phyloP scores from a whole-genome alignment of 2,329 filamentous ascomycete species.

The Hymenoscyphus repandus region DNA sequence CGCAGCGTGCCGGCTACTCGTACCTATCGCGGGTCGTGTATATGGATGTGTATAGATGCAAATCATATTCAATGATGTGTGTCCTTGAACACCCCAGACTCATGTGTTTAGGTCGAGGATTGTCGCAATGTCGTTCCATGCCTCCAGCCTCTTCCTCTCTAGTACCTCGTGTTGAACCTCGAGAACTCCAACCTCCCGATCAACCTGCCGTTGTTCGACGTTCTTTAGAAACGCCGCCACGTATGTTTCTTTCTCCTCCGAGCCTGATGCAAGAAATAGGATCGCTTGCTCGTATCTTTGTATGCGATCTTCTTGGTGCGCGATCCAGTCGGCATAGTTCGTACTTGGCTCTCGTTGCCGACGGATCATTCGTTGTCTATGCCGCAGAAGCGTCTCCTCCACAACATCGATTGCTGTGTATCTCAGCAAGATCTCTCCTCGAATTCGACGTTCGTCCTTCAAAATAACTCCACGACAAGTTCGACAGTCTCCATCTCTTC shows the following conservation, averaged over 20 bases:
- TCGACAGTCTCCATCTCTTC: background rate
- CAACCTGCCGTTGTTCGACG: background rate
- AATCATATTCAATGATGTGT: too few species aligned
- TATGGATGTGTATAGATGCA: background rate
- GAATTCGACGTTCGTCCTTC: background rate
- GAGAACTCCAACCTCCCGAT: slow-evolving; percentile 1
- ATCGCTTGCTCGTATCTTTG: background rate
- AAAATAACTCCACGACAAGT: background rate
- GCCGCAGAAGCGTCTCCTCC: background rate
- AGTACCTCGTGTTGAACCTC: background rate
- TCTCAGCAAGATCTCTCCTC: background rate
- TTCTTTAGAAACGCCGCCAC: background rate
- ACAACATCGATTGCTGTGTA: background rate
- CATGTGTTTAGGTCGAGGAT: background rate
- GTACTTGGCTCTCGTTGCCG: background rate
- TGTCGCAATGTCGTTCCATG: background rate
- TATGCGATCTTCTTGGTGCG: background rate
- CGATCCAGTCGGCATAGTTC: background rate
- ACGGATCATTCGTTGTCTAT: slow-evolving; percentile 1
- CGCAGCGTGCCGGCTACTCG: too few species aligned
- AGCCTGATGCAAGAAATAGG: slow-evolving; percentile 1
- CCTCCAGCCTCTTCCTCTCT: background rate
- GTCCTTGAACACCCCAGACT: too few species aligned
- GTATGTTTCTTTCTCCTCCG: background rate
- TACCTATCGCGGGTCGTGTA: background rate